These are phyloP conservation scores for Penicillium psychrosexuale DNA, from an alignment of 2,329 filamentous ascomycete genomes.

Conservation along the genomic window DNA sequence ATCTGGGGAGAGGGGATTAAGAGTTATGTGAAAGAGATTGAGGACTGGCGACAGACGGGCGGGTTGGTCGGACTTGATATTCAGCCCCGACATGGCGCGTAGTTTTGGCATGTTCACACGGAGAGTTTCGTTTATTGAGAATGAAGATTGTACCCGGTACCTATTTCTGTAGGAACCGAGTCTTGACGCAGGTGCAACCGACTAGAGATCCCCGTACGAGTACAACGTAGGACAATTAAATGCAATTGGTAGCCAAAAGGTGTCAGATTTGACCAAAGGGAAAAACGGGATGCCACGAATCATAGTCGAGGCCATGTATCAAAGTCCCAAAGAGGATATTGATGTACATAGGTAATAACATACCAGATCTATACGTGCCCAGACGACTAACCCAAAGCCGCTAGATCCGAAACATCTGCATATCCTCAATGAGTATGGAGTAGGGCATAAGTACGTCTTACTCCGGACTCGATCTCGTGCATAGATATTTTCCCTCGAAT, in stretches of 20 bases:
- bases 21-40: slow-evolving; percentile 26
- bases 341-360: not conserved
- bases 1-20: slow-evolving; percentile 34
- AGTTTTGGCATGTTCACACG: not conserved
- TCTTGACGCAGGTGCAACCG: not conserved
- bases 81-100: not conserved
- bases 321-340: not conserved
- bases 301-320: not conserved
- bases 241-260: not conserved
- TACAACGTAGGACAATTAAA: not conserved
- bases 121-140: not conserved
- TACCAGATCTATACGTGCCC: not conserved
- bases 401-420: not conserved
- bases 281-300: not conserved
- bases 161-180: not conserved
- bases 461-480: not conserved
- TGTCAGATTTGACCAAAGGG: not conserved
- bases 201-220: not conserved
- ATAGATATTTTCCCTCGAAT: not conserved
- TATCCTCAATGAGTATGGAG: not conserved
- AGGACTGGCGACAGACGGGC: slow-evolving; percentile 27
- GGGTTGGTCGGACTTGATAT: slow-evolving; percentile 24
- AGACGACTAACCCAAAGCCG: not conserved
- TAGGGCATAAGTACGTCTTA: not conserved
- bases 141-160: not conserved